A percentile compares a stretch with the other conserved stretches of the same genome.
These are phyloP conservation scores for Mycena albidolilacea DNA, from an alignment of 768 basidiomycete genomes.

Conservation along the genomic window DNA sequence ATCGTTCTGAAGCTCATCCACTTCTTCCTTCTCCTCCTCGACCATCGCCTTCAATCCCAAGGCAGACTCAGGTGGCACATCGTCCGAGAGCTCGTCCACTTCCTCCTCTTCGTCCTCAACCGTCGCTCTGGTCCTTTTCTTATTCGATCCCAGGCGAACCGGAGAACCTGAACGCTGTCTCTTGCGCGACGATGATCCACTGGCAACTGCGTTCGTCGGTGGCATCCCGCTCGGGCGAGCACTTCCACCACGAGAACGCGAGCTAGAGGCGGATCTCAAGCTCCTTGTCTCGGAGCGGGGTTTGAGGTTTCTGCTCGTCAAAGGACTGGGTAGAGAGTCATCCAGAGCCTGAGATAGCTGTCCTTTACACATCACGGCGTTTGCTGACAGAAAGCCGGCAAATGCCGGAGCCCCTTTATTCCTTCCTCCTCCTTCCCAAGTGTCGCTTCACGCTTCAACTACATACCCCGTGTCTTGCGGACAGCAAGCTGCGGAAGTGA, in stretches of 20 bases:
- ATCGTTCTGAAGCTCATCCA: conserved; percentile 24
- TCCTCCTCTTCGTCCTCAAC: background rate
- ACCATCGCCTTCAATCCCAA: too few species aligned
- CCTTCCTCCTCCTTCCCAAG: too few species aligned
- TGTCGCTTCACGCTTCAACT: too few species aligned
- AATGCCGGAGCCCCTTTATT: background rate
- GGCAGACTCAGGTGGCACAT: too few species aligned
- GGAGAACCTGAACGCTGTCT: conserved; percentile 5
- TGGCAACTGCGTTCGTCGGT: background rate
- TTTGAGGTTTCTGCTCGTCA: conserved; percentile 28
- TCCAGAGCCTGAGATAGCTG: conserved; percentile 1
- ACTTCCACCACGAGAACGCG: conserved; percentile 25
- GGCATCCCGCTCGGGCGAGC: conserved; percentile 20
- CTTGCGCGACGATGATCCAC: conserved; percentile 23
- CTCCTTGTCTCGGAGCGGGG: conserved; percentile 27
- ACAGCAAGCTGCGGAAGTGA: too few species aligned
- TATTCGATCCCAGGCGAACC: background rate
- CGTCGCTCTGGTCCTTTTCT: background rate
- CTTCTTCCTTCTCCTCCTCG: conserved; percentile 14
- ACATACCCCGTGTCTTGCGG: too few species aligned
- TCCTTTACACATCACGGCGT: background rate
- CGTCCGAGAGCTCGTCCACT: too few species aligned
- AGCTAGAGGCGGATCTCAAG: background rate
- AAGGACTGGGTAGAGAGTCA: conserved; percentile 26
- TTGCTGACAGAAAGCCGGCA: background rate